phyloP scores from a whole-genome alignment of 2,329 filamentous ascomycete species.

The Teratosphaeria destructans region DNA sequence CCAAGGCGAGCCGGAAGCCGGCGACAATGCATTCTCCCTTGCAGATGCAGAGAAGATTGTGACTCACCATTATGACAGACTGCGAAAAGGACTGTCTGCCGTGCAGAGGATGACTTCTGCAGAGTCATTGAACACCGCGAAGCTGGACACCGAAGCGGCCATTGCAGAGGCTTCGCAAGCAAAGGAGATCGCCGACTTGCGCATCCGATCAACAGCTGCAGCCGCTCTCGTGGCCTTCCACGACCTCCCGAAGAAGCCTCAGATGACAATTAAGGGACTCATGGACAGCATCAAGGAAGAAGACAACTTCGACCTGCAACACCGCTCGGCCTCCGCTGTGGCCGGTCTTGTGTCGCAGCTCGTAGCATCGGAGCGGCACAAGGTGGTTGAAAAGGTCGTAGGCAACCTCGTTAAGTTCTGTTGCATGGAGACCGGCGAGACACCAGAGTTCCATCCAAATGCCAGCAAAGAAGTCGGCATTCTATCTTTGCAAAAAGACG shows the following conservation, averaged over 20 bases:
- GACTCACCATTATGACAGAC: constrained; percentile 70
- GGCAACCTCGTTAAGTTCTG: constrained; percentile 94
- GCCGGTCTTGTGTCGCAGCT: constrained; percentile 79
- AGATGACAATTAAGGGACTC: constrained; percentile 83
- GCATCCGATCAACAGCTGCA: constrained; percentile 76
- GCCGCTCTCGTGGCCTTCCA: constrained; percentile 82
- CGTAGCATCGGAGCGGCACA: constrained; percentile 65
- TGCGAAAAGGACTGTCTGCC: constrained; percentile 82
- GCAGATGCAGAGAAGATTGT: constrained; percentile 80
- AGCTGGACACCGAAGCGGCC: constrained; percentile 55
- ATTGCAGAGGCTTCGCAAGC: constrained; percentile 70
- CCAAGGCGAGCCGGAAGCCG: constrained; percentile 84
- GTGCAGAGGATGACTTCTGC: constrained; percentile 77
- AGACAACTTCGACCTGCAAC: constrained; percentile 80
- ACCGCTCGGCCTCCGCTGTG: constrained; percentile 74
- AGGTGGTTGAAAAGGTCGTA: constrained; percentile 90
- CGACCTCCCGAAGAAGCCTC: constrained; percentile 84
- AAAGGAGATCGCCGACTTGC: constrained; percentile 73
- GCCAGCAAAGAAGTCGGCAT: constrained; percentile 68
- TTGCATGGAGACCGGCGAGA: constrained; percentile 94
- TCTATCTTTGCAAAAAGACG: constrained; percentile 90
- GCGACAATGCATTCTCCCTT: constrained; percentile 85
- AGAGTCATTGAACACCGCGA: constrained; percentile 68
- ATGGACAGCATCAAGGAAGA: constrained; percentile 98
- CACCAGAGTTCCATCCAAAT: constrained; percentile 85